Percentiles rank a stretch among this genome's conserved stretches.
Evolutionary conservation across 208 protist genomes (phyloP).

Genomic region (Acanthamoeba lenticulata): DNA sequence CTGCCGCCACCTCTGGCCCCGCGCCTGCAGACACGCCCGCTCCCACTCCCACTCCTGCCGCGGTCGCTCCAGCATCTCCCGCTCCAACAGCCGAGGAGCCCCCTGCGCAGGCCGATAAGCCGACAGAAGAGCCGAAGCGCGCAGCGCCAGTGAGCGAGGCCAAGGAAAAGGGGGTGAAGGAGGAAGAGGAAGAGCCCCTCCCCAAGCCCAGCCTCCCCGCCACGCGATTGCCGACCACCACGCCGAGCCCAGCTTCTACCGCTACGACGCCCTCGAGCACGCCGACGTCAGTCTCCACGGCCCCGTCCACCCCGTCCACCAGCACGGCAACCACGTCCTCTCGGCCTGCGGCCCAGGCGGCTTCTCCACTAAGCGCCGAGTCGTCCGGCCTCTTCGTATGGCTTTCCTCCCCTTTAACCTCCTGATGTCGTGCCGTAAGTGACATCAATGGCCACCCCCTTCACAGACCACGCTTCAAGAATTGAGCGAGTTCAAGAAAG

Average conservation of each 20-base stretch:
- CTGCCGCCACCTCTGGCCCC: not conserved
- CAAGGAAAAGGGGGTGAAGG: not conserved
- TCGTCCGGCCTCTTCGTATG: constrained; percentile 5
- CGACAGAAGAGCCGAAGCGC: not conserved
- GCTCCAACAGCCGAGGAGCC: not conserved
- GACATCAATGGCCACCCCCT: not conserved
- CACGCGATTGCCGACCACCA: not conserved
- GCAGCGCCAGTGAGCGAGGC: not conserved
- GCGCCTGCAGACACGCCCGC: not conserved
- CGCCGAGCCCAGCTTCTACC: not conserved
- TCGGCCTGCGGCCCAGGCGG: not conserved
- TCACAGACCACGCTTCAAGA: constrained; percentile 48
- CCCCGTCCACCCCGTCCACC: not conserved
- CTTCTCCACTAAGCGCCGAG: not conserved
- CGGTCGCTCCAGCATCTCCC: not conserved
- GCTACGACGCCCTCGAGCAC: not conserved
- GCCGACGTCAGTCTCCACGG: not conserved
- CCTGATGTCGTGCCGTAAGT: not conserved
- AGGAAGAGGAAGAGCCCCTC: not conserved
- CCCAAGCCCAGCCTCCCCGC: not conserved
- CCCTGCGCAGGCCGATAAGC: not conserved
- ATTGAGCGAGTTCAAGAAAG: constrained; percentile 63
- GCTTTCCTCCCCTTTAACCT: not conserved
- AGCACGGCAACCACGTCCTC: not conserved
- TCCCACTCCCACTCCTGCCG: not conserved